Evolutionary conservation across 2,329 filamentous ascomycete species (phyloP).

Genomic region (Botrytis pseudocinerea): DNA sequence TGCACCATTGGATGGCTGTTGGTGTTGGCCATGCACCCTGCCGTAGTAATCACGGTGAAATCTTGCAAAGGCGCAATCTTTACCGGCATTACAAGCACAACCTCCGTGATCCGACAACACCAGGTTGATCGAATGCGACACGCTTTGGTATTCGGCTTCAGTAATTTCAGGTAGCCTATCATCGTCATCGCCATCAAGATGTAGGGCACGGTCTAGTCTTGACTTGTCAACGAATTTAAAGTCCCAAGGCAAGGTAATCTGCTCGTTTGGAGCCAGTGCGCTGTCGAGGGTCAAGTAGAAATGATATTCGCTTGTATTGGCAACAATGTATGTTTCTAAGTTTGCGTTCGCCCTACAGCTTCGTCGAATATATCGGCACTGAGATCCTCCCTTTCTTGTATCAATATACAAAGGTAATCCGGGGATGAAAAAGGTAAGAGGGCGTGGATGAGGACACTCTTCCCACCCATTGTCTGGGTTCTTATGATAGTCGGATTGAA

Average conservation of each 20-base stretch:
- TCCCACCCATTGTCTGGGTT: constrained; percentile 67
- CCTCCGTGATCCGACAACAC: constrained; percentile 78
- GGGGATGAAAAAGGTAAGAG: constrained; percentile 86
- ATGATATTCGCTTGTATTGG: constrained; percentile 75
- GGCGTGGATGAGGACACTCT: constrained; percentile 63
- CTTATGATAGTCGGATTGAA: constrained; percentile 70
- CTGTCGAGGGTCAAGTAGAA: constrained; percentile 90
- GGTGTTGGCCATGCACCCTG: constrained; percentile 51
- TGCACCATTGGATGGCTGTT: constrained; percentile 39
- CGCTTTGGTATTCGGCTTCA: constrained; percentile 59
- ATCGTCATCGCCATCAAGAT: constrained; percentile 60
- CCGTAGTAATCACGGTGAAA: constrained; percentile 60
- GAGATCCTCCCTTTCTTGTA: constrained; percentile 81
- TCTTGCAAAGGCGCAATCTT: constrained; percentile 63
- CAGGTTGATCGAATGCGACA: constrained; percentile 65
- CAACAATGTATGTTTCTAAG: constrained; percentile 74
- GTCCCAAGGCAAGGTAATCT: constrained; percentile 67
- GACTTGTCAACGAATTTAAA: constrained; percentile 60
- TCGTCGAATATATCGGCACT: constrained; percentile 83
- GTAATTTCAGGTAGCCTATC: constrained; percentile 46
- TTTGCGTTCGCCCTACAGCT: constrained; percentile 91
- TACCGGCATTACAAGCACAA: constrained; percentile 69
- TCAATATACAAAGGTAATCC: constrained; percentile 90
- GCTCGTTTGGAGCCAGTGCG: constrained; percentile 65
- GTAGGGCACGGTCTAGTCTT: constrained; percentile 60